phyloP scores from a whole-genome alignment of 768 basidiomycete species.

The Pulveroboletus frians region DNA sequence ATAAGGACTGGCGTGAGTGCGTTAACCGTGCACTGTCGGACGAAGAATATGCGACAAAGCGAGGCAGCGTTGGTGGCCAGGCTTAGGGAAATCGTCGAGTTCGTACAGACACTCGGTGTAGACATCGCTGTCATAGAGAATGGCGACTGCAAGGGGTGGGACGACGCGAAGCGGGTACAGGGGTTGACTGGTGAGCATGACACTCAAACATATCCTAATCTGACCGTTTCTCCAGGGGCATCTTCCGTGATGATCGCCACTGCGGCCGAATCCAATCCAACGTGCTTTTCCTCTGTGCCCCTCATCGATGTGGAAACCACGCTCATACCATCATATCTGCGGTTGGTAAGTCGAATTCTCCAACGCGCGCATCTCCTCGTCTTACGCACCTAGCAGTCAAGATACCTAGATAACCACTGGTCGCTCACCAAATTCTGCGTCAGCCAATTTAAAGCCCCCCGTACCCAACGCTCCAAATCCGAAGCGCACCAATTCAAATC shows the following conservation, averaged over 20 bases:
- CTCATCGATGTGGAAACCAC: constrained; percentile 63
- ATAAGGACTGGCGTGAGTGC: constrained; percentile 82
- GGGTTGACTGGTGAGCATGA: constrained; percentile 59
- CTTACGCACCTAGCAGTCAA: constrained; percentile 41
- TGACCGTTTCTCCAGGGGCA: constrained; percentile 45
- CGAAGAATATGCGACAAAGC: constrained; percentile 80
- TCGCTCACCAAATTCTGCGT: constrained; percentile 85
- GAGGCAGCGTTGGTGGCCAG: constrained; percentile 77
- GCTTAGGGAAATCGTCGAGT: constrained; percentile 79
- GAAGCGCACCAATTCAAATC: constrained; percentile 55
- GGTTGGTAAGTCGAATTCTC: constrained; percentile 45
- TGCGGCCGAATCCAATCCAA: constrained; percentile 88
- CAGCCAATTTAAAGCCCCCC: constrained; percentile 70
- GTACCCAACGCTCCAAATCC: constrained; percentile 50
- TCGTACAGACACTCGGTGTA: constrained; percentile 67
- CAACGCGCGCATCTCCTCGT: background rate
- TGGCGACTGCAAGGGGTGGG: constrained; percentile 80
- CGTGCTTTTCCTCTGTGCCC: constrained; percentile 72
- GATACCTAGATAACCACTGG: constrained; percentile 77
- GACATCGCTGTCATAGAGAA: constrained; percentile 91
- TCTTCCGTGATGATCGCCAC: constrained; percentile 96
- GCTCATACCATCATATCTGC: constrained; percentile 68
- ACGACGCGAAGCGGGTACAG: constrained; percentile 73
- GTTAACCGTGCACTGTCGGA: constrained; percentile 93
- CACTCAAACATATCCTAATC: background rate